A percentile compares a stretch with the other conserved stretches of the same genome.
These are phyloP conservation scores for Mycena rebaudengoi DNA, from an alignment of 768 basidiomycete genomes.

Conservation along the genomic window DNA sequence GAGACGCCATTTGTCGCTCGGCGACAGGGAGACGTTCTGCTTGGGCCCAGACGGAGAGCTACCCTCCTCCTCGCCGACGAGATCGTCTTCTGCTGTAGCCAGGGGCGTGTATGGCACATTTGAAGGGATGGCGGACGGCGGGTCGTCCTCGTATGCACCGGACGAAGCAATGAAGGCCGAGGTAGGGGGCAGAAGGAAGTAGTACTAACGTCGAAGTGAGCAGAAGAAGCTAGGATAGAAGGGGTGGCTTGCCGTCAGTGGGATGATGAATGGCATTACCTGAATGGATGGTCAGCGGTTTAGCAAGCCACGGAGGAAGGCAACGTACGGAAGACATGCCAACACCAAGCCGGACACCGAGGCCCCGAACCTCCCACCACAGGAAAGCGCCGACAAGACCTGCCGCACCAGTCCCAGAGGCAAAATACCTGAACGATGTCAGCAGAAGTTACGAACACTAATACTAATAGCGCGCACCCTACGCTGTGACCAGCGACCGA, in stretches of 20 bases:
- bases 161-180: constrained; percentile 56
- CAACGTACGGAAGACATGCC: constrained; percentile 83
- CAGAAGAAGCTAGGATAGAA: neutral
- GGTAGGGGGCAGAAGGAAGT: constrained; percentile 76
- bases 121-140: constrained; percentile 33
- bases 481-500: constrained; percentile 82
- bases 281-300: constrained; percentile 38
- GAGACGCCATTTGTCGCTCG: constrained; percentile 80
- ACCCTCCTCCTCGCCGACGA: constrained; percentile 51
- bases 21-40: constrained; percentile 61
- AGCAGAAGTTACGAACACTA: neutral
- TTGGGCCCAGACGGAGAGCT: constrained; percentile 46
- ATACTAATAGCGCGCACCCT: constrained; percentile 57
- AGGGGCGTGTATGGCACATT: constrained; percentile 56
- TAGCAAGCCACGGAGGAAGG: neutral
- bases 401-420: constrained; percentile 93
- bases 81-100: constrained; percentile 48
- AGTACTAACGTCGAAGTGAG: constrained; percentile 51
- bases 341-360: constrained; percentile 87
- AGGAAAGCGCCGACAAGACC: constrained; percentile 91
- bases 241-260: constrained; percentile 50
- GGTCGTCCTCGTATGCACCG: constrained; percentile 45
- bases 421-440: constrained; percentile 72
- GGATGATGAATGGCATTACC: constrained; percentile 86
- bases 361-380: constrained; percentile 92